Base-by-base conservation (phyloP, 148 eudicot species). In the Fagopyrum tataricum region DNA sequence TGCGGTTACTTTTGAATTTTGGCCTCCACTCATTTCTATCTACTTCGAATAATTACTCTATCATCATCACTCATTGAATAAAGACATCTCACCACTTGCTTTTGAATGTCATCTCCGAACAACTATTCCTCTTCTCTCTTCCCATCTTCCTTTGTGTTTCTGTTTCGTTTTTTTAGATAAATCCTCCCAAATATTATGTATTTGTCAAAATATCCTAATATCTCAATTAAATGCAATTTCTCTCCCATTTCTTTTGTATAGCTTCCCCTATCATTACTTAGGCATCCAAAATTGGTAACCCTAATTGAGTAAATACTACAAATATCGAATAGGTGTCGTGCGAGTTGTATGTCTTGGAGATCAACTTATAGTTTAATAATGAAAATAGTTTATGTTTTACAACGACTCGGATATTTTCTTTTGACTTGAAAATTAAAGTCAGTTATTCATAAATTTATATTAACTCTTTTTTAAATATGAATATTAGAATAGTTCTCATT, bases 21-120 rank as follows among this genome's bases (percentile, higher is more conserved):
- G 64, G 0, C 26, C 62, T 13, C 69, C 69, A 64, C 69, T 37
- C 43, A 64, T 64, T 61, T 5, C 1, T 37, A 64, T 64, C 69
- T 18, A 64, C 43, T 15, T 37, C 43, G 20, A 64, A 37, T 64
- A 31, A 64, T 64, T 31, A 64, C 43, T 31, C 42, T 37, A 64
- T 64, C 69, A 64, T 64, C 69, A 37, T 31, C 69, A 64, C 69
- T 64, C 69, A 64, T 64, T 64, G 69, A 37, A 64, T 64, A 64
- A 64, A 64, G 69, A 64, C 69, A 64, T 31, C 6, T 64, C 69
- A 64, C 69, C 18, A 37, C 69, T 37, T 31, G 69, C 69, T 15
- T 59, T 56, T 61, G 67, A 61, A 31, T 61, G 40, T 61, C 41
- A 61, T 41, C 67, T 61, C 41, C 42, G 24, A 31, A 61, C 67